Evolutionary conservation across 768 basidiomycete species (phyloP).

Genomic region (Lactarius psammicola): DNA sequence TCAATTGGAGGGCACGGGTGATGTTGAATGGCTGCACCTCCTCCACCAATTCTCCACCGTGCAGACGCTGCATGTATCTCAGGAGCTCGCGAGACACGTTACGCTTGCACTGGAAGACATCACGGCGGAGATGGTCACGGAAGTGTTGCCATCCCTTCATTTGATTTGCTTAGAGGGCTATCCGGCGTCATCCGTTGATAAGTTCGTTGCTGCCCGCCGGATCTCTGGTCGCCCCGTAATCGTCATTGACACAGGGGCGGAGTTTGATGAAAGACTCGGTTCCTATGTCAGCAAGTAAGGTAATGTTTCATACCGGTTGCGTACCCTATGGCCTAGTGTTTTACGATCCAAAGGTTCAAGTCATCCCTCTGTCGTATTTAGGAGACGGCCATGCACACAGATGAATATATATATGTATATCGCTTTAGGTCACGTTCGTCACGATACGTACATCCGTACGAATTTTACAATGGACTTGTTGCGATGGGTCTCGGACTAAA

Average conservation of each 20-base stretch:
- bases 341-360: rapidly evolving
- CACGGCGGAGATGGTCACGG: not conserved
- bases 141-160: not conserved
- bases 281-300: not conserved
- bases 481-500: no score
- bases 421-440: no score
- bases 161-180: not conserved
- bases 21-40: not conserved
- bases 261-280: no score
- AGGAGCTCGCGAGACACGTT: not conserved
- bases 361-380: not conserved
- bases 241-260: no score
- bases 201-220: not conserved
- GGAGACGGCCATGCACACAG: no score
- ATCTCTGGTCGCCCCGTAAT: no score
- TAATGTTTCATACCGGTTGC: not conserved
- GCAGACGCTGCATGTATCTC: not conserved
- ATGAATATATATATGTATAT: no score
- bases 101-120: not conserved
- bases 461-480: no score
- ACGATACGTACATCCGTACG: no score
- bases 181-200: not conserved
- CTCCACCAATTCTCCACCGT: not conserved
- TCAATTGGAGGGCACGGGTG: not conserved
- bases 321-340: not conserved